Evolutionary conservation across 495 filamentous ascomycete genomes (phyloP), one percentile per base, ranked within the genome.

Genomic region (Hypoxylon rickii): DNA sequence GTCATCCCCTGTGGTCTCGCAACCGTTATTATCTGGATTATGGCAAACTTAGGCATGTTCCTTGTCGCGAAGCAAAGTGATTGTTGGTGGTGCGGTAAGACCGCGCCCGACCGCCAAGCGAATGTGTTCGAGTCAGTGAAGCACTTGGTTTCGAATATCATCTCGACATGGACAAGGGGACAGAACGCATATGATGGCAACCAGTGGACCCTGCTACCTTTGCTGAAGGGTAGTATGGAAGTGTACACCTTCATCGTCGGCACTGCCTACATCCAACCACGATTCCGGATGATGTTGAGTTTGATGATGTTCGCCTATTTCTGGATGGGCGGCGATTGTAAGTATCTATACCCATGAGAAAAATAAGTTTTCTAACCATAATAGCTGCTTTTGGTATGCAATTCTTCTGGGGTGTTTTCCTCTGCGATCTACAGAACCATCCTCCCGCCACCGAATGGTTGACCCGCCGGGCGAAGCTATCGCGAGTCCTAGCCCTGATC

Each of bases 161-260:
- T 82, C 12, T 72, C 69, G 16, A 81, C 78, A 1, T 88, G 85
- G 85, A 80, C 81, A 7, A 76, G 68, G n/a, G 77, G 76, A 3
- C 77, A 71, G 50, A 85, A 83, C 66, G 68, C 72, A 13, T 88
- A 86, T 56, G 85, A 87, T 57, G 79, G 78, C 20, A 83, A 86
- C 40, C 83, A 86, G 60, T 88, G 85, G 85, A 84, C 85, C 3
- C 58, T 88, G 29, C 65, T 84, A n/a, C 84, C 82, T 1, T 61
- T 88, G 37, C 67, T 88, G 22, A 77, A 79, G 59, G 82, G 82
- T 3, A 82, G 80, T 15, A 84, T 87, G 79, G 64, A 82, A 45
- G 79, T 86, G 2, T 88, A 85, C 51, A 70, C 79, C 10, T 72
- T 83, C 32, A 66, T 85, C 3, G 68, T 80, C 13, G 80, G 80